Base-by-base conservation (phyloP, 371 early-diverging fungal genomes). In the Rhizopus stolonifer region DNA sequence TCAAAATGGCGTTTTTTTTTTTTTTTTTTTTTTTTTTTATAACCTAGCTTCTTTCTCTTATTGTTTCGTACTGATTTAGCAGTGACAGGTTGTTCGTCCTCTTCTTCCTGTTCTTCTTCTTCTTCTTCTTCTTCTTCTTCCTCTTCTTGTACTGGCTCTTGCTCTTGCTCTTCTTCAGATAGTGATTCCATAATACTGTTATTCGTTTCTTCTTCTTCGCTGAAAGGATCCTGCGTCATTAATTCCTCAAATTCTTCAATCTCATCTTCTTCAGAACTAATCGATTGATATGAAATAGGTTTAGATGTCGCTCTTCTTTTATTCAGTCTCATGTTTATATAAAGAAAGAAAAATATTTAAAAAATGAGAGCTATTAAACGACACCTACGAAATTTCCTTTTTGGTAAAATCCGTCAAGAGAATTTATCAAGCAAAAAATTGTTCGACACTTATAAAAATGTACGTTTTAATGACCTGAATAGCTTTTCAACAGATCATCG, bases 11-110 rank as follows among this genome's bases (percentile, higher is more conserved):
- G 1, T 48, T 5, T 1, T 5, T 11, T 19, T 32, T 33, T 4
- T 13, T 32, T 19, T 5, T n/a, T n/a, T n/a, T n/a, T 48, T 5
- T 1, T 5, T 11, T 19, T 32, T 33, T 4, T 13, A 22, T 19
- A 14, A 65, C 71, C 46, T 70, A 64, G 45, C 50, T 60, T 70
- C 46, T 69, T 64, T 36, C 65, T 50, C 32, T 64, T 65, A 24
- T 57, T 56, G 18, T 32, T 57, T 34, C 42, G 23, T 11, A 36
- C 22, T 3, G 9, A 29, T 34, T 50, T 53, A n/a, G 45, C 23
- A 9, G 61, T 52, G 23, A 50, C 57, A 21, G 56, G 69, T 17
- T 59, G 64, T 13, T 54, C 64, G 14, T 63, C 68, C 11, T 53
- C 66, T 7, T 65, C 72, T 32, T 71, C 70, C 11, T 65, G 7